Evolutionary conservation across 1,284 basidiomycete species (phyloP), one percentile per base, ranked within the genome.

Genomic region (Sanghuangporus weigelae): DNA sequence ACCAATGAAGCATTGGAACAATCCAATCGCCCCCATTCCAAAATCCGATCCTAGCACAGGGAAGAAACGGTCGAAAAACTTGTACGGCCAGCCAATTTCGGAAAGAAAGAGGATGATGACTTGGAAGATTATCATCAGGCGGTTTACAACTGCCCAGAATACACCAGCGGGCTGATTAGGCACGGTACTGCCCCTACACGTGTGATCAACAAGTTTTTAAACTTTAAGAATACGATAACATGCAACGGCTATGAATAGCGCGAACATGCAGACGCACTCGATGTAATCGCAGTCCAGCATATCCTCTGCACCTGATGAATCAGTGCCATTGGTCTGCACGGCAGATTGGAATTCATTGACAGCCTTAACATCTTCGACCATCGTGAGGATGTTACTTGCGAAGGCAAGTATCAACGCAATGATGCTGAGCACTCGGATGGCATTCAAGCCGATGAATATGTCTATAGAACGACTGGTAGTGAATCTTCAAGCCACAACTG

Each of bases 21-120:
- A 82, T 21, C 93, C 93, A 5, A 95, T 81, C 31, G 90, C 82
- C 40, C 92, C 92, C 21, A 95, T 77, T 50, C 93, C 92, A 73
- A 94, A 93, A 54, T 84, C 80, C 14, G 79, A 80, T 8, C 93
- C 93, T n/a, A 96, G 84, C 53, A 95, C 84, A n/a, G 93, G 93
- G 74, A 96, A 89, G 79, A 81, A 94, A 35, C 81, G 80, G 66
- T 84, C 79, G 77, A 95, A 95, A 77, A 94, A 87, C 11, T 72
- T 68, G 40, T 78, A 73, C 1, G 91, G 92, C 84, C 90, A 90
- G 64, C 87, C 85, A 66, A 93, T 66, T 75, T 96, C 93, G 65
- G 81, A 90, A 63, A 94, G 74, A 66, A 93, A 72, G 63, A 95
- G 83, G 42, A 93, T 79, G 67, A 93, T 71, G 57, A 84, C 80